phyloP scores from a whole-genome alignment of 2,329 filamentous ascomycete genomes.

The Fonsecaea nubica region DNA sequence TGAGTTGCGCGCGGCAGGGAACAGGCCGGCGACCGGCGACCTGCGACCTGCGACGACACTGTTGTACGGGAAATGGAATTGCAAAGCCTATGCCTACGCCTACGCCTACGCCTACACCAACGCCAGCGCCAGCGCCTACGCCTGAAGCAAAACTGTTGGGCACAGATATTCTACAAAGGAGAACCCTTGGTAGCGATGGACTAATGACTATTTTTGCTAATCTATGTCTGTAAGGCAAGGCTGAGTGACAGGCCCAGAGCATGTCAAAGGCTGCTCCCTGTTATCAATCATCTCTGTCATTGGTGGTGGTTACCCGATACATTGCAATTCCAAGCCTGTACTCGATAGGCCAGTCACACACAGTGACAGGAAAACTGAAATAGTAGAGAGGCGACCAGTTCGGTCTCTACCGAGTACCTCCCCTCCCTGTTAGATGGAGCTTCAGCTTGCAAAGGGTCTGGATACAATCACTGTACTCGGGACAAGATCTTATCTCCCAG shows the following conservation, averaged over 20 bases:
- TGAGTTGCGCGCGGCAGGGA: background rate
- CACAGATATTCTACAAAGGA: no score
- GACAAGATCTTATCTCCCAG: background rate
- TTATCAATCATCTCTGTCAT: no score
- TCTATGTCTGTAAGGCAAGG: background rate
- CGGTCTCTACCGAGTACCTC: background rate
- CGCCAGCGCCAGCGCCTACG: no score
- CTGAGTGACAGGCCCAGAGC: background rate
- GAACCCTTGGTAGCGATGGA: no score
- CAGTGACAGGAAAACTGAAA: background rate
- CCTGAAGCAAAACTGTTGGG: background rate
- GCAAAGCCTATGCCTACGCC: background rate
- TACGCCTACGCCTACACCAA: no score
- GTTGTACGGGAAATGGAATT: background rate
- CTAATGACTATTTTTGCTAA: no score
- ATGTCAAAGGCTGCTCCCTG: background rate
- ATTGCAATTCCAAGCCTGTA: no score
- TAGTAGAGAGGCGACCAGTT: background rate
- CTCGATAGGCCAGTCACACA: background rate
- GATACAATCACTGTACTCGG: background rate
- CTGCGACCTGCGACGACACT: background rate
- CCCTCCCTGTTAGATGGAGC: background rate
- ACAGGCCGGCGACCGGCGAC: background rate
- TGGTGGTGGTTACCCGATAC: no score
- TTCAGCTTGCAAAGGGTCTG: background rate